Percentiles rank a stretch among this genome's conserved stretches.
Evolutionary conservation across 371 early-diverging fungal species (phyloP).

Genomic region (Mortierella sp.): DNA sequence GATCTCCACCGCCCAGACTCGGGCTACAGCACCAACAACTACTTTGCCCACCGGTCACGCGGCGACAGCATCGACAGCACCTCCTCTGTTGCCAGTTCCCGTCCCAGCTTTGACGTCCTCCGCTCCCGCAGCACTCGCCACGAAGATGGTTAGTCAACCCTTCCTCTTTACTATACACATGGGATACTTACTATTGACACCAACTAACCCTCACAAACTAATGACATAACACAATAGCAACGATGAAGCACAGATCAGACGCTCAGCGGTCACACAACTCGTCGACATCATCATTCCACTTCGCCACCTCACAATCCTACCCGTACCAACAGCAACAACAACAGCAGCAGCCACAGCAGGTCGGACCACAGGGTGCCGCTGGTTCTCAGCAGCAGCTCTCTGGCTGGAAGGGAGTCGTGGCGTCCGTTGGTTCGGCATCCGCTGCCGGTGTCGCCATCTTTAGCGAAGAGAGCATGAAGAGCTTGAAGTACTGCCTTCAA

Average conservation of each 20-base stretch:
- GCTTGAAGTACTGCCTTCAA: slow-evolving; percentile 83
- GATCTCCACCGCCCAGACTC: slow-evolving; percentile 27
- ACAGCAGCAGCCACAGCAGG: slow-evolving; percentile 30
- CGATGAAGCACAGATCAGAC: slow-evolving; percentile 42
- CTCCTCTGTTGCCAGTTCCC: slow-evolving; percentile 42
- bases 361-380: slow-evolving; percentile 36
- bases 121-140: slow-evolving; percentile 48
- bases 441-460: slow-evolving; percentile 81
- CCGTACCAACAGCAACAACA: slow-evolving; percentile 34
- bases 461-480: slow-evolving; percentile 85
- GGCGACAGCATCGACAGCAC: slow-evolving; percentile 50
- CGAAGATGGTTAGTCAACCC: slow-evolving; percentile 39
- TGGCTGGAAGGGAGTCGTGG: slow-evolving; percentile 82
- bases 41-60: slow-evolving; percentile 46
- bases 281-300: slow-evolving; percentile 21
- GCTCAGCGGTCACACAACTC: slow-evolving; percentile 34
- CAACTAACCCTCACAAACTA: not conserved
- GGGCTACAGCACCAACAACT: slow-evolving; percentile 17
- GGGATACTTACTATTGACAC: not conserved
- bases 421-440: slow-evolving; percentile 77
- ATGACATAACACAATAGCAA: slow-evolving; percentile 17
- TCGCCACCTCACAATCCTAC: slow-evolving; percentile 17
- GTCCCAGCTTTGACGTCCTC: slow-evolving; percentile 47
- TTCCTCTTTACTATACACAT: not conserved
- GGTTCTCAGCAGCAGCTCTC: slow-evolving; percentile 43